Base-by-base conservation (phyloP, 805 yeast species). In the Tetrapisispora taiwanensis region DNA sequence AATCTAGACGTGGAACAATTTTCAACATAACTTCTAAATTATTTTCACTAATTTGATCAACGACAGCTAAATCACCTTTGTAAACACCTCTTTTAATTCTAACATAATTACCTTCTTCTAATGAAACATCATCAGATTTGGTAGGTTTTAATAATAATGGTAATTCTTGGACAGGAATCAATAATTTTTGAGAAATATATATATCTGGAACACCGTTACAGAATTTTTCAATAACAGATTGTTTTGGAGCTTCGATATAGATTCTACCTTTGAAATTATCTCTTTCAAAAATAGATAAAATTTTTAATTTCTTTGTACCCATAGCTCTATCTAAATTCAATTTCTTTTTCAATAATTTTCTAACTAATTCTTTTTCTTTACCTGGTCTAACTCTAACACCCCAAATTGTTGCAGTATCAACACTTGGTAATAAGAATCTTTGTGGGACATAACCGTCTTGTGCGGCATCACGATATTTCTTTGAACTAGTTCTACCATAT, bases 381-480 rank as follows among this genome's bases (percentile, higher is more conserved):
- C 97, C 97, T 30, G 85, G 87, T 57, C 94, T 78, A 68, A 95
- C 87, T 65, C 96, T 78, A 38, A 92, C 78, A 58, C 95, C 97
- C 84, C 95, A 92, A 55, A 92, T 86, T 44, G 87, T 80, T 8
- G 98, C 97, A 60, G 92, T 97, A 56, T 89, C 87, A 46, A 92
- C 95, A 28, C 97, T 87, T 12, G 98, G 98, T 65, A 92, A 73
- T 54, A 92, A 73, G 55, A 92, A 76, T 58, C 95, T 81, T 63
- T 92, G 98, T 6, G 97, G 92, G 12, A 90, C 95, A 38, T 82
- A 76, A 30, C 88, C 86, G 44, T 87, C 83, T 36, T 76, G 75
- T 32, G 77, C 81, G 39, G 95, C 96, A 15, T 63, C 67, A 57
- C 94, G 75, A 65, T 84, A 89, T 49, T 84, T 84, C 31, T 83